These are phyloP conservation scores for Somion occarium DNA, from an alignment of 1,284 basidiomycete species.

Conservation along the genomic window DNA sequence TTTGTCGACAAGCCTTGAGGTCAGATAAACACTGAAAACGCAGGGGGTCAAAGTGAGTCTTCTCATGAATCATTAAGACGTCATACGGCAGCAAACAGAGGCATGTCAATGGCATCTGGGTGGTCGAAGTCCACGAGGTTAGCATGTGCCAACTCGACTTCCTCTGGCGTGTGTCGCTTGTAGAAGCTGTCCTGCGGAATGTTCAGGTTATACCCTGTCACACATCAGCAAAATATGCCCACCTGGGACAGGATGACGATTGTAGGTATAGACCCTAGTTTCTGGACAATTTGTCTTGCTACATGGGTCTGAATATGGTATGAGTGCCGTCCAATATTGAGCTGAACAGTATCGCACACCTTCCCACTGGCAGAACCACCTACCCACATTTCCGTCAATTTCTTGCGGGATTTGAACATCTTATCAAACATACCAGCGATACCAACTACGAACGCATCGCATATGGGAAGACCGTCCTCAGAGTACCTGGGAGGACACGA, in stretches of 20 bases:
- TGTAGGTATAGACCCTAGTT: constrained; percentile 80
- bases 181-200: constrained; percentile 85
- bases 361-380: constrained; percentile 94
- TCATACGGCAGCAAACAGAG: constrained; percentile 64
- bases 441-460: constrained; percentile 87
- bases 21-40: constrained; percentile 70
- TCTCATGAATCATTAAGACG: neutral
- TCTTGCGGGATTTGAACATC: constrained; percentile 6
- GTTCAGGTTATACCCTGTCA: neutral
- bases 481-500: constrained; percentile 52
- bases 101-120: constrained; percentile 90
- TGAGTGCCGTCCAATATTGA: constrained; percentile 2
- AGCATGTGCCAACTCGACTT: constrained; percentile 78
- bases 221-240: constrained; percentile 12
- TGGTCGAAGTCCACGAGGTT: constrained; percentile 92
- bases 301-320: constrained; percentile 74
- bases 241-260: constrained; percentile 88
- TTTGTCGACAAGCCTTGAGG: constrained; percentile 78
- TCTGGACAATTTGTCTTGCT: constrained; percentile 81
- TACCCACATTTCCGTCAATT: constrained; percentile 23
- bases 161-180: constrained; percentile 72
- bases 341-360: constrained; percentile 39
- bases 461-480: constrained; percentile 62
- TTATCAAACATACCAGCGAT: constrained; percentile 71
- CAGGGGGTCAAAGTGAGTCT: neutral